phyloP scores from a whole-genome alignment of 495 filamentous ascomycete species.

The Aspergillus mulundensis region DNA sequence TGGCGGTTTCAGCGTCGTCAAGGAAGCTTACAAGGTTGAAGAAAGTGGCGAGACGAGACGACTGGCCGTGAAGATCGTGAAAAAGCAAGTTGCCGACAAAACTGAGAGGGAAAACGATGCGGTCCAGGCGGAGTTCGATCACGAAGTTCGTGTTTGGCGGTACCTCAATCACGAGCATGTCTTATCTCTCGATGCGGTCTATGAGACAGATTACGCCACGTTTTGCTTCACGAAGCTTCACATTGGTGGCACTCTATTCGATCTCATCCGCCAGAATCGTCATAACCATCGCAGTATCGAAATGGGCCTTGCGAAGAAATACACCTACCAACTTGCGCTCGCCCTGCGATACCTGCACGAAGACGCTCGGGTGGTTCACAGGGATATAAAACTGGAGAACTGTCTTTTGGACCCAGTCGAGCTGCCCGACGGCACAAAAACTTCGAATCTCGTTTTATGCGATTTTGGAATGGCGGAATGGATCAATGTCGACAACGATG shows the following conservation, averaged over 20 bases:
- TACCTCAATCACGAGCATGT: constrained; percentile 65
- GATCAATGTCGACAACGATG: constrained; percentile 51
- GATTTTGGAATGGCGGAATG: constrained; percentile 78
- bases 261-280: constrained; percentile 58
- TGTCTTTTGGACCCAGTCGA: constrained; percentile 62
- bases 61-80: constrained; percentile 69
- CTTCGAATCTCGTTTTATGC: constrained; percentile 61
- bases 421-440: constrained; percentile 37
- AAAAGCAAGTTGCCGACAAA: constrained; percentile 53
- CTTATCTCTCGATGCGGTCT: constrained; percentile 61
- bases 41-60: constrained; percentile 47
- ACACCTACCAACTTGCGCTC: constrained; percentile 63
- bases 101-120: constrained; percentile 63
- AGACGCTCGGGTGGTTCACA: constrained; percentile 66
- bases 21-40: constrained; percentile 67
- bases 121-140: constrained; percentile 69
- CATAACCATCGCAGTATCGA: constrained; percentile 40
- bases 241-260: constrained; percentile 67
- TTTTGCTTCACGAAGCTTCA: constrained; percentile 70
- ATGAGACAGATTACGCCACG: constrained; percentile 66
- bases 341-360: constrained; percentile 71
- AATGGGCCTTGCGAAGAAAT: constrained; percentile 53
- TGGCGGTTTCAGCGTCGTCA: constrained; percentile 69
- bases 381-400: constrained; percentile 76
- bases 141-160: constrained; percentile 69